A percentile compares a stretch with the other conserved stretches of the same genome.
Conservation (phyloP, 768 basidiomycete species). For the Daedalea quercina region DNA sequence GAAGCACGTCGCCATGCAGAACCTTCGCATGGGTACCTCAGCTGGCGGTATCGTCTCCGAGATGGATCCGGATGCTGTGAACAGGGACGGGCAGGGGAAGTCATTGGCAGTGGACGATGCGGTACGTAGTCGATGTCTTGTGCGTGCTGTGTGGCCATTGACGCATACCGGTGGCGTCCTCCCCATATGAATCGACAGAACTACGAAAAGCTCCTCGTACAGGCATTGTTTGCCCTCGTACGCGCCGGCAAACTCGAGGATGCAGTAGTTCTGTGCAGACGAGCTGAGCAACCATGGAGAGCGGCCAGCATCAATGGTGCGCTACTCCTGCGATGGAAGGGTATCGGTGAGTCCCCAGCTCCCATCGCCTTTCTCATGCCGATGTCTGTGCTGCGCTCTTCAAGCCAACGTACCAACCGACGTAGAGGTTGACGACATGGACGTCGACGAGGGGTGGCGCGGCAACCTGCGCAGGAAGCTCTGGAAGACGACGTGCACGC, state of each 20-base stretch:
- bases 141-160: neutral
- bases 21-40: conserved; percentile 41
- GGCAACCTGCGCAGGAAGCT: conserved; percentile 75
- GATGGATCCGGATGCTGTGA: conserved; percentile 79
- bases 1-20: conserved; percentile 65
- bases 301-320: conserved; percentile 87
- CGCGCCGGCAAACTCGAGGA: conserved; percentile 82
- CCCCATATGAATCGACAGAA: conserved; percentile 34
- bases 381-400: neutral
- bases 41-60: conserved; percentile 48
- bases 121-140: conserved; percentile 33
- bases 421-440: conserved; percentile 38
- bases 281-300: conserved; percentile 86
- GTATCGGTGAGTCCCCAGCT: conserved; percentile 45
- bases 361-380: neutral
- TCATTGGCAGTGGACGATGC: conserved; percentile 72
- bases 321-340: conserved; percentile 67
- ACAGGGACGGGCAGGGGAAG: conserved; percentile 44
- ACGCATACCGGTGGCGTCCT: neutral
- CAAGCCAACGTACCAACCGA: conserved; percentile 43
- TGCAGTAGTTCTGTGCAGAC: conserved; percentile 75
- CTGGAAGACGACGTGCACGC: conserved; percentile 86
- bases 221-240: conserved; percentile 75
- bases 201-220: conserved; percentile 72
- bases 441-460: conserved; percentile 43